Evolutionary conservation across 2,329 filamentous ascomycete species (phyloP), one percentile per base, ranked within the genome.

Genomic region (Phaeosphaeria sp.): DNA sequence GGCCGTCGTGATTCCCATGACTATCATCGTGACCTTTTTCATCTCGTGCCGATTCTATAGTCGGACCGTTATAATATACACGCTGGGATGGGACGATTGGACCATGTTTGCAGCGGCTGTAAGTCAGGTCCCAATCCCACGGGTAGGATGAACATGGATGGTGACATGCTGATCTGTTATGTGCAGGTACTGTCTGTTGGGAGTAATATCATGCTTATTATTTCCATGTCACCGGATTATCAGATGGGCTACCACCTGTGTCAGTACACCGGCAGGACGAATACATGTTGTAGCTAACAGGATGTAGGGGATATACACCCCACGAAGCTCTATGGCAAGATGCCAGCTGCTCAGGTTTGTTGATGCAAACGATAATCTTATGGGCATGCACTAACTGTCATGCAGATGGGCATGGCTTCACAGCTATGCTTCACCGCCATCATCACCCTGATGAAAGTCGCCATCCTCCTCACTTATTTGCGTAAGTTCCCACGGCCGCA

Each of bases 171-270:
- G 22, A 7, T 5, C 24, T 0, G 11, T 36, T 6, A 13, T 13
- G 30, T 36, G 11, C 39, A 69, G 61, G 30, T 73, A 7, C 44
- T 57, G 25, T 60, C 61, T n/a, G 56, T 74, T 9, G 65, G 63
- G 6, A 70, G 66, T 18, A 67, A 69, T 27, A 55, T 73, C 11
- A 66, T 74, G 60, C 62, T 67, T 17, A 67, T 70, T 9, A 46
- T 71, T 22, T 70, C 70, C 0, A 68, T 69, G 55, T 43, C 56
- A 3, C 64, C 67, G 8, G 56, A 63, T 21, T 72, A 66, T 24
- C 68, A 71, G 24, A 70, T 71, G 58, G 70, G 71, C 8, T 71
- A 73, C 20, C 70, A 74, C 11, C 55, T 71, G 6, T 74, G 70
- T 71, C 61, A 36, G 63, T 44, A 39, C 8, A 30, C 1, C 2